These are phyloP conservation scores for Coemansia sp. DNA, from an alignment of 192 early-diverging fungal genomes.

Conservation along the genomic window DNA sequence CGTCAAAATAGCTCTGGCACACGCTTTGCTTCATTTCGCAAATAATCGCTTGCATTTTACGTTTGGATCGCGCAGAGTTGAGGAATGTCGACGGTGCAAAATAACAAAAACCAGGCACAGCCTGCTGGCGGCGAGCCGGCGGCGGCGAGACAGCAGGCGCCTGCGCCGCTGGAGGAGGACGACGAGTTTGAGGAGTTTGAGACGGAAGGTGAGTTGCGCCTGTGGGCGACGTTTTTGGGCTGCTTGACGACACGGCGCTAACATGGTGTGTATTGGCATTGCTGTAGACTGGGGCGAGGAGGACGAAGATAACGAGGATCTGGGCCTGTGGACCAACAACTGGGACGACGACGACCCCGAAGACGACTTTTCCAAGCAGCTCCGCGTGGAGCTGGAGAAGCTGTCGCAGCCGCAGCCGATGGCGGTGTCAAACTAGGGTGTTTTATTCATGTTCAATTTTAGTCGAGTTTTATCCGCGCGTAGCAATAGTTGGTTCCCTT, in stretches of 20 bases:
- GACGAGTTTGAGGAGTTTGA: slow-evolving; percentile 95
- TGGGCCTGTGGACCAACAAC: slow-evolving; percentile 75
- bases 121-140: slow-evolving; percentile 5
- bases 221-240: too few relatives aligned
- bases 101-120: too few relatives aligned
- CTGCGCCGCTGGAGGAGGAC: slow-evolving; percentile 79
- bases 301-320: slow-evolving; percentile 67
- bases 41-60: too few relatives aligned
- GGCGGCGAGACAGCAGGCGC: slow-evolving; percentile 19
- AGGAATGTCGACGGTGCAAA: not conserved
- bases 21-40: too few relatives aligned
- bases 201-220: slow-evolving; percentile 72
- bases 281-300: slow-evolving; percentile 74
- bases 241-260: not conserved
- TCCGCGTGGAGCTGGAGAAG: slow-evolving; percentile 51
- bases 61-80: too few relatives aligned
- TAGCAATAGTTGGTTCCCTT: slow-evolving; percentile 69
- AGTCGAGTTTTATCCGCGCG: slow-evolving; percentile 37
- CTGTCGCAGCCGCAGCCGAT: slow-evolving; percentile 33
- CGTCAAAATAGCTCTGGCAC: too few relatives aligned
- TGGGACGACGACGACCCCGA: slow-evolving; percentile 91
- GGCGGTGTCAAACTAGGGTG: slow-evolving; percentile 33
- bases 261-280: not conserved
- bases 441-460: not conserved
- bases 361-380: slow-evolving; percentile 89